phyloP scores from a whole-genome alignment of 352 stramenopile species.

The Peronospora belbahrii region DNA sequence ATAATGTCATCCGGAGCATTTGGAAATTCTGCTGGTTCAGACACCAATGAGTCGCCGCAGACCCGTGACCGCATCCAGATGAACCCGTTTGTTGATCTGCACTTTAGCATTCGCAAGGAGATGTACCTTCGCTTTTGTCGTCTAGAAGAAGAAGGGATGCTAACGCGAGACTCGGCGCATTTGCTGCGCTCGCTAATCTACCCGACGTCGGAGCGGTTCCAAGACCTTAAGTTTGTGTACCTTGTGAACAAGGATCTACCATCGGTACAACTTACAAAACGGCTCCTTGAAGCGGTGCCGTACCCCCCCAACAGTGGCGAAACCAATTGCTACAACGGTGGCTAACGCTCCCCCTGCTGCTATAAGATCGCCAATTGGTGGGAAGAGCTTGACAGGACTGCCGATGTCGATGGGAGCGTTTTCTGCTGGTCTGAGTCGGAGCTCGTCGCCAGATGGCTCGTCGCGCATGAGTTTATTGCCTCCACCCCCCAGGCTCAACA shows the following conservation, averaged over 20 bases:
- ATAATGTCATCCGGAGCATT: conserved; percentile 1
- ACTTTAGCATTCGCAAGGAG: conserved; percentile 82
- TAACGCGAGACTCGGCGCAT: conserved; percentile 63
- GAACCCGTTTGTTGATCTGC: conserved; percentile 75
- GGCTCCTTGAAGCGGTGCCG: conserved; percentile 63
- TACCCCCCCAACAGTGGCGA: conserved; percentile 29
- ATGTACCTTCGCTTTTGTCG: conserved; percentile 81
- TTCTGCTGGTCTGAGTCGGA: conserved; percentile 19
- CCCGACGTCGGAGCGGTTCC: conserved; percentile 72
- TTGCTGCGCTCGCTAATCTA: conserved; percentile 73
- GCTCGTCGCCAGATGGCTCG: conserved; percentile 19
- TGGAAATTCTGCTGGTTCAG: conserved; percentile 1
- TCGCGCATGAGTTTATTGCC: conserved; percentile 25
- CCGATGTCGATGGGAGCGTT: conserved; percentile 34
- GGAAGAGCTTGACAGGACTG: conserved; percentile 14
- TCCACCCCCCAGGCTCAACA: conserved; percentile 20
- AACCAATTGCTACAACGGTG: conserved; percentile 22
- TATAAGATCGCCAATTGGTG: conserved; percentile 12
- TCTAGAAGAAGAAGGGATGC: conserved; percentile 63
- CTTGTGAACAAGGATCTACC: conserved; percentile 80
- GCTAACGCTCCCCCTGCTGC: conserved; percentile 12
- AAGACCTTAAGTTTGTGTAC: conserved; percentile 86
- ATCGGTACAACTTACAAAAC: conserved; percentile 67
- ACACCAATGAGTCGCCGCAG: conserved; percentile 24
- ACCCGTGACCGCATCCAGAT: conserved; percentile 52